phyloP scores from a whole-genome alignment of 345 rosid species.

The Gossypioides kirkii region DNA sequence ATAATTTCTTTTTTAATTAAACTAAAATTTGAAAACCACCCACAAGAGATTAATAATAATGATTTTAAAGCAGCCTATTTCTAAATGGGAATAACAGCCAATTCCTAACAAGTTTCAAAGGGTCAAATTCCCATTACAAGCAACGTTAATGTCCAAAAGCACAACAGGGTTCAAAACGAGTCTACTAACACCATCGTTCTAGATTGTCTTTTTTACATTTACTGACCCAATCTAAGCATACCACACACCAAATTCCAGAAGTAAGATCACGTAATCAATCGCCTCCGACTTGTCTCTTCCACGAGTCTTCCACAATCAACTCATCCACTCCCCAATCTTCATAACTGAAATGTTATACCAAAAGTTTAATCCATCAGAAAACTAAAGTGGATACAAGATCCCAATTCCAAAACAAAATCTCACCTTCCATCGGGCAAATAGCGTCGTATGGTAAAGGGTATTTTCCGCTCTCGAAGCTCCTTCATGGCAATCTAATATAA shows the following conservation, averaged over 20 bases:
- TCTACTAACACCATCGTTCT: neutral
- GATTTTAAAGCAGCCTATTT: no score
- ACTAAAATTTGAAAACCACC: no score
- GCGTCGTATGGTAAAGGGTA: conserved; percentile 82
- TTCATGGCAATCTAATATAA: conserved; percentile 76
- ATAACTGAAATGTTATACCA: conserved; percentile 35
- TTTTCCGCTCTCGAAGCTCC: conserved; percentile 78
- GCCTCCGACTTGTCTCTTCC: conserved; percentile 96
- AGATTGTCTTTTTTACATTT: neutral
- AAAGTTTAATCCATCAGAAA: neutral
- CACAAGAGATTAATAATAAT: no score
- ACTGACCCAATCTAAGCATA: neutral
- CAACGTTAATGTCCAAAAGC: neutral
- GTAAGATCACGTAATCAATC: conserved; percentile 36
- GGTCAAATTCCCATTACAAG: neutral
- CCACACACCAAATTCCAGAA: neutral
- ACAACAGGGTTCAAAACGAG: neutral
- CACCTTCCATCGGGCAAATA: conserved; percentile 87
- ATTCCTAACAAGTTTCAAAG: neutral
- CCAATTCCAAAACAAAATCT: conserved; percentile 8
- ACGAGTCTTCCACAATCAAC: conserved; percentile 84
- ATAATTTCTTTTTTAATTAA: no score
- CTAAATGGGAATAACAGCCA: neutral
- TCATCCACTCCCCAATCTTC: conserved; percentile 95
- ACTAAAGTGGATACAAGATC: conserved; percentile 8